A percentile compares a stretch with the other conserved stretches of the same genome.
These are phyloP conservation scores for Linnemannia hyalina DNA, from an alignment of 192 early-diverging fungal species.

Conservation along the genomic window DNA sequence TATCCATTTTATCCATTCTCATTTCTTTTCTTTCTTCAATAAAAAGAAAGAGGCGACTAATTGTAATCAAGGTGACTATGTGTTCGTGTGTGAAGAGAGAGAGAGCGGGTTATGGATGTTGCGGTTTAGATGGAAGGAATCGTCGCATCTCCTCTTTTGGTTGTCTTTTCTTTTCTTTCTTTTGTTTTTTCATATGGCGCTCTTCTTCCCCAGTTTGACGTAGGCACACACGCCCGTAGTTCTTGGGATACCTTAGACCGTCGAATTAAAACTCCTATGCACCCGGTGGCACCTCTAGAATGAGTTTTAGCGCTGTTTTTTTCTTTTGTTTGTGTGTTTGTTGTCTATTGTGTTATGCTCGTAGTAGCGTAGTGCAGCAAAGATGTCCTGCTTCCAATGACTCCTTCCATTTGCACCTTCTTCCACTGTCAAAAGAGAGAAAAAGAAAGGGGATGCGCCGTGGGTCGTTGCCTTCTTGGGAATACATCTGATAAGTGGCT, in stretches of 20 bases:
- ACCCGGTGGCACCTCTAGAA: neutral
- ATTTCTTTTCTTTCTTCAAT: slow-evolving; percentile 1
- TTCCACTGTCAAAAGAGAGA: neutral
- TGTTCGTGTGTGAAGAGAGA: no score
- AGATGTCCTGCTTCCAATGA: neutral
- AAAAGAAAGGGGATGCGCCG: slow-evolving; percentile 3
- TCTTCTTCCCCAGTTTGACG: neutral
- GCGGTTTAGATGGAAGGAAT: neutral
- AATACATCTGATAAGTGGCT: neutral
- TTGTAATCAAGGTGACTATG: neutral
- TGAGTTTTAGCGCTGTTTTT: neutral
- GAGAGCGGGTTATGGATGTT: neutral
- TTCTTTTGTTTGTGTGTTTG: neutral
- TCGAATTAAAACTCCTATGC: neutral
- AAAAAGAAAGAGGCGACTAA: neutral
- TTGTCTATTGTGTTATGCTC: neutral
- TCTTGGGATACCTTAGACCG: neutral
- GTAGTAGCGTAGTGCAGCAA: neutral
- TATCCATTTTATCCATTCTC: neutral
- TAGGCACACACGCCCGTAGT: neutral
- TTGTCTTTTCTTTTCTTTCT: slow-evolving; percentile 14
- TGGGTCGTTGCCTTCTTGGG: slow-evolving; percentile 7
- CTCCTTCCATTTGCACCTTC: neutral
- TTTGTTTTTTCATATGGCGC: neutral
- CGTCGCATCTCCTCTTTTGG: slow-evolving; percentile 6